phyloP scores from a whole-genome alignment of 1,284 basidiomycete genomes.

The Thelephora terrestris region DNA sequence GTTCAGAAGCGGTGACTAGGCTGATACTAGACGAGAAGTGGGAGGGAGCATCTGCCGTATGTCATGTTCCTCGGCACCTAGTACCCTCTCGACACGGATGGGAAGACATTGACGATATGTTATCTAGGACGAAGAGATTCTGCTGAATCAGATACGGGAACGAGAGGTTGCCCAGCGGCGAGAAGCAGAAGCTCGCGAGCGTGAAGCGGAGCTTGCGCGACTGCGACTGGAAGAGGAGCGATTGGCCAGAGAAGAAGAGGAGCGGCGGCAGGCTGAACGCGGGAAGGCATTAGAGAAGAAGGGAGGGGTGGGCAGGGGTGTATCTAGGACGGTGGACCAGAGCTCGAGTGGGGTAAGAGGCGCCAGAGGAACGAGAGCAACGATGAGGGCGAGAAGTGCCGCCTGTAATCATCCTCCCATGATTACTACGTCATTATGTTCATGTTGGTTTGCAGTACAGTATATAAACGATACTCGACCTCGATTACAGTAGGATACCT shows the following conservation, averaged over 20 bases:
- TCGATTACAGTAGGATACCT: too few species aligned
- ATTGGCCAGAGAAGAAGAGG: constrained; percentile 28
- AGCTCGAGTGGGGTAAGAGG: constrained; percentile 22
- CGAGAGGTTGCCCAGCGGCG: constrained; percentile 33
- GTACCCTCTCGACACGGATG: not conserved
- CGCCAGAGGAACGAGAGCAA: constrained; percentile 28
- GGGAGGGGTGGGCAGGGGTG: constrained; percentile 15
- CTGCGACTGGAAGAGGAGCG: constrained; percentile 38
- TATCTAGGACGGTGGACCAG: constrained; percentile 8
- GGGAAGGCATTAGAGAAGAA: constrained; percentile 14
- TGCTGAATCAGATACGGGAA: constrained; percentile 40
- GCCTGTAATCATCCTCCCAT: too few species aligned
- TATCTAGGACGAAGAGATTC: constrained; percentile 44
- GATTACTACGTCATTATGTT: too few species aligned
- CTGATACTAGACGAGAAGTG: constrained; percentile 67
- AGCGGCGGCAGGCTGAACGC: constrained; percentile 26
- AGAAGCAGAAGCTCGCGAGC: constrained; percentile 40
- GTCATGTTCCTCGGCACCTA: not conserved
- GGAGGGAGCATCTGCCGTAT: constrained; percentile 50
- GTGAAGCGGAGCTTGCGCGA: constrained; percentile 42
- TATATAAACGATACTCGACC: too few species aligned
- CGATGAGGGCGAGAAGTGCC: constrained; percentile 22
- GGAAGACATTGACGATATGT: too few species aligned
- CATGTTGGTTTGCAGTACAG: too few species aligned
- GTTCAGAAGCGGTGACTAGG: constrained; percentile 53